Conservation (phyloP, 2,329 filamentous ascomycete genomes). For the Acephala macrosclerotiorum region DNA sequence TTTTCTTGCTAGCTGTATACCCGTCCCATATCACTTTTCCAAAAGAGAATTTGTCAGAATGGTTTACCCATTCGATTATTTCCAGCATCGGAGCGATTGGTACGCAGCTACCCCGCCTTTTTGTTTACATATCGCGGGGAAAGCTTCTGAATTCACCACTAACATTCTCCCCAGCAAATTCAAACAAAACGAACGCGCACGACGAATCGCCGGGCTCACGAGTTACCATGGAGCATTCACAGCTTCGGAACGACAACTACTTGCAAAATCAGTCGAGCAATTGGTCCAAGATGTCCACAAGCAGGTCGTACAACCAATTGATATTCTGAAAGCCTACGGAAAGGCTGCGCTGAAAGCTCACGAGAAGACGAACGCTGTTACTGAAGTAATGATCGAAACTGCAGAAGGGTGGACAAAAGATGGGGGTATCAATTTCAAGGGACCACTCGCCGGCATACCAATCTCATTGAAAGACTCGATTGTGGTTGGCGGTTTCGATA, state of each 20-base stretch:
- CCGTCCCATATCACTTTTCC: no score
- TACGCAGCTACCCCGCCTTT: conserved; percentile 33
- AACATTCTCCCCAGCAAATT: conserved; percentile 62
- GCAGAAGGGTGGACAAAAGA: conserved; percentile 75
- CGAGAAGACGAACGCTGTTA: conserved; percentile 86
- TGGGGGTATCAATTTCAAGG: conserved; percentile 72
- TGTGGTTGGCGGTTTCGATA: conserved; percentile 84
- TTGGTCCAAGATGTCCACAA: conserved; percentile 81
- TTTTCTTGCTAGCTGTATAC: not conserved
- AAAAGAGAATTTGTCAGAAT: no score
- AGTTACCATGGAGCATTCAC: conserved; percentile 73
- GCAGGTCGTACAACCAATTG: conserved; percentile 68
- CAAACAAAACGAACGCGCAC: conserved; percentile 79
- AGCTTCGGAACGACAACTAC: conserved; percentile 67
- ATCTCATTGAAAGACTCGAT: conserved; percentile 85
- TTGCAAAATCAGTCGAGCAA: conserved; percentile 77
- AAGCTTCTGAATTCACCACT: conserved; percentile 33
- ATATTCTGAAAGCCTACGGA: conserved; percentile 84
- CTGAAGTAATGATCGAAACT: conserved; percentile 81
- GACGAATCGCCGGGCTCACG: conserved; percentile 71
- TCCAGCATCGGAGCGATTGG: conserved; percentile 45
- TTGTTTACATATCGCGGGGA: conserved; percentile 1
- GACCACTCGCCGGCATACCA: conserved; percentile 86
- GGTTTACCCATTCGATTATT: conserved; percentile 44
- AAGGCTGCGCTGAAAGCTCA: conserved; percentile 88